These are phyloP conservation scores for Phoma sp. DNA, from an alignment of 2,329 filamentous ascomycete genomes.

Conservation along the genomic window DNA sequence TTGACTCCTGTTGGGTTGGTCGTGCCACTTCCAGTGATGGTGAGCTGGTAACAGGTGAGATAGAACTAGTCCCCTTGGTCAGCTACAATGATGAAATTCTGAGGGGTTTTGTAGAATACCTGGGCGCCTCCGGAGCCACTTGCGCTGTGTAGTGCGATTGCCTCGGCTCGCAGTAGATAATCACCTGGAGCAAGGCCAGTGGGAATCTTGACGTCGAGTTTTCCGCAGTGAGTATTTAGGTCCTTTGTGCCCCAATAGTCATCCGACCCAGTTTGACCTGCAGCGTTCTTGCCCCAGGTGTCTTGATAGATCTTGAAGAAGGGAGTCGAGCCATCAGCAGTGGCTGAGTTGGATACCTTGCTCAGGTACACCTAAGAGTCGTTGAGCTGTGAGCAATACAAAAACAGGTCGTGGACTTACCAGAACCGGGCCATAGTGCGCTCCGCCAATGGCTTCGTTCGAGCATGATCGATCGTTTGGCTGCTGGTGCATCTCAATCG, in stretches of 20 bases:
- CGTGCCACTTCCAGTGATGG: conserved; percentile 63
- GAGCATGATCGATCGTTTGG: conserved; percentile 61
- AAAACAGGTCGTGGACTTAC: conserved; percentile 35
- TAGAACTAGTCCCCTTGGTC: conserved; percentile 47
- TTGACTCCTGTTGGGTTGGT: conserved; percentile 55
- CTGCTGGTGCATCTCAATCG: conserved; percentile 57
- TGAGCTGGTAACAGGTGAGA: conserved; percentile 64
- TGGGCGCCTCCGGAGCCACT: conserved; percentile 51
- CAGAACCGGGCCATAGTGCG: conserved; percentile 59
- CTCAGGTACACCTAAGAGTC: conserved; percentile 48
- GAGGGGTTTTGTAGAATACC: not conserved
- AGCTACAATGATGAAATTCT: not conserved
- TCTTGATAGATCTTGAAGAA: conserved; percentile 68
- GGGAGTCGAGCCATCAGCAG: conserved; percentile 57
- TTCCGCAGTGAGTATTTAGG: conserved; percentile 55
- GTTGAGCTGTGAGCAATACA: not conserved
- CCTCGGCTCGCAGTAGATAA: conserved; percentile 62
- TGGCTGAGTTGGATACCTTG: conserved; percentile 55
- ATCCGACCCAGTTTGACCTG: conserved; percentile 50
- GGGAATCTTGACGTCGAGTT: conserved; percentile 62
- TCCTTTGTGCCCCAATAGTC: conserved; percentile 60
- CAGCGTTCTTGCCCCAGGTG: conserved; percentile 57
- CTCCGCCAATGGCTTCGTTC: conserved; percentile 44
- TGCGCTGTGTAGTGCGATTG: conserved; percentile 66
- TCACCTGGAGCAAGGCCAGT: conserved; percentile 61